These are phyloP conservation scores for Vickermania ingenoplastis DNA, from an alignment of 208 protist genomes.

Conservation along the genomic window DNA sequence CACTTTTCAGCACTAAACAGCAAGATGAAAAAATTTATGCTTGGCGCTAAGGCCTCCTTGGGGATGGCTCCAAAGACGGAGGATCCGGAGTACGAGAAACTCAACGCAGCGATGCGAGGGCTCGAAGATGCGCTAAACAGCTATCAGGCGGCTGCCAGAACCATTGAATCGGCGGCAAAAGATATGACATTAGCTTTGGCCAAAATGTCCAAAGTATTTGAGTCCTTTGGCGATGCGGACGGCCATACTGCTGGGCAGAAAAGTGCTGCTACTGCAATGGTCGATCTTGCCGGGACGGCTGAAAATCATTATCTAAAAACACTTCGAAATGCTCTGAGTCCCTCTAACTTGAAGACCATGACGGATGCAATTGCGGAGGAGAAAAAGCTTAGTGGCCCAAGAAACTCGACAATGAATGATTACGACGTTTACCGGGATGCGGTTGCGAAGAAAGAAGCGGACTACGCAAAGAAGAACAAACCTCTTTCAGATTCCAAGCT, in stretches of 20 bases:
- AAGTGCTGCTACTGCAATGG: neutral
- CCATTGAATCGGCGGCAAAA: neutral
- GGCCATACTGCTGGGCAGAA: neutral
- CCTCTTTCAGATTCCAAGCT: neutral
- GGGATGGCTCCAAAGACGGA: neutral
- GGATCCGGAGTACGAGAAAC: neutral
- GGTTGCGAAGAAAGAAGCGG: slow-evolving; percentile 2
- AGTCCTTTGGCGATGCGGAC: neutral
- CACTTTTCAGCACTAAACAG: slow-evolving; percentile 2
- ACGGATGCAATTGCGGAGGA: slow-evolving; percentile 29
- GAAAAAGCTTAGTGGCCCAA: neutral
- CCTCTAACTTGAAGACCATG: slow-evolving; percentile 6
- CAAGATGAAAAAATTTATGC: slow-evolving; percentile 1
- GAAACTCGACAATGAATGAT: neutral
- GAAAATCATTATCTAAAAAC: neutral
- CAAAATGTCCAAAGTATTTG: neutral
- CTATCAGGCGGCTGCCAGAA: neutral
- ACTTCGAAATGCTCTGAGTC: neutral
- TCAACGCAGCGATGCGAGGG: neutral
- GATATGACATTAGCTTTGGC: neutral
- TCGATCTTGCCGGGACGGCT: neutral
- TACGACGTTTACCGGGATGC: slow-evolving; percentile 2
- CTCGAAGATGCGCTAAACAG: neutral
- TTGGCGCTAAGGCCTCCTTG: neutral
- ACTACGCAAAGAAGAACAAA: slow-evolving; percentile 2